Evolutionary conservation across 1,284 basidiomycete genomes (phyloP).

Genomic region (Chiua sp.): DNA sequence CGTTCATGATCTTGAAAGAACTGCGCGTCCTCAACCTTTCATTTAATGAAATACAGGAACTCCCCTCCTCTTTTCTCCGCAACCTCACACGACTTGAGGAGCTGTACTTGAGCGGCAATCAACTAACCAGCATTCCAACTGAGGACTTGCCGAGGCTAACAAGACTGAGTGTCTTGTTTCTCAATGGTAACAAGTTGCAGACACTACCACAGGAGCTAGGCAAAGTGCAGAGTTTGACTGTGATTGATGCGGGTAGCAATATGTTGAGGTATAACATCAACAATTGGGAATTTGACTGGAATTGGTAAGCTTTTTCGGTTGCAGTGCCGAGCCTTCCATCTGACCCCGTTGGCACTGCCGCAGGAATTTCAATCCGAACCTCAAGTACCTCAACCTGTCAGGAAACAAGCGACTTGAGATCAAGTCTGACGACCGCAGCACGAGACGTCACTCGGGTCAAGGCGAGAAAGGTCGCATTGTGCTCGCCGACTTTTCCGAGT

Average conservation of each 20-base stretch:
- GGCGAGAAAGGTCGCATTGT: slow-evolving; percentile 36
- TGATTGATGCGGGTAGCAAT: slow-evolving; percentile 96
- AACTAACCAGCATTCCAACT: slow-evolving; percentile 87
- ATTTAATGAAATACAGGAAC: slow-evolving; percentile 95
- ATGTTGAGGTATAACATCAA: slow-evolving; percentile 97
- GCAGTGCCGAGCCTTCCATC: background rate
- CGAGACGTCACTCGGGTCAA: slow-evolving; percentile 24
- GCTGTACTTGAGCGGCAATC: slow-evolving; percentile 94
- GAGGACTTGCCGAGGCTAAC: slow-evolving; percentile 82
- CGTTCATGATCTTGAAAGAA: slow-evolving; percentile 76
- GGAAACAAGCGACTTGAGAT: slow-evolving; percentile 92
- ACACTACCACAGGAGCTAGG: slow-evolving; percentile 92
- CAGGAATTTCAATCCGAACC: slow-evolving; percentile 96
- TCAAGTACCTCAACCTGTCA: slow-evolving; percentile 90
- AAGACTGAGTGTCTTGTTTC: slow-evolving; percentile 76
- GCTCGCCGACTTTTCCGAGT: slow-evolving; percentile 88
- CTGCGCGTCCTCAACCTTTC: slow-evolving; percentile 90
- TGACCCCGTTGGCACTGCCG: slow-evolving; percentile 8
- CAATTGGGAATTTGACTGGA: slow-evolving; percentile 99
- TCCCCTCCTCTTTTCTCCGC: slow-evolving; percentile 80
- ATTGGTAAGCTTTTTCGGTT: slow-evolving; percentile 70
- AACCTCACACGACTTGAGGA: slow-evolving; percentile 77
- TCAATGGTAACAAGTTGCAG: slow-evolving; percentile 96
- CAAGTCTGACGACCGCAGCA: slow-evolving; percentile 59
- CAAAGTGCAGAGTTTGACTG: slow-evolving; percentile 80